These are phyloP conservation scores for Aquilaria malaccensis DNA, from an alignment of 345 rosid species.

Conservation along the genomic window DNA sequence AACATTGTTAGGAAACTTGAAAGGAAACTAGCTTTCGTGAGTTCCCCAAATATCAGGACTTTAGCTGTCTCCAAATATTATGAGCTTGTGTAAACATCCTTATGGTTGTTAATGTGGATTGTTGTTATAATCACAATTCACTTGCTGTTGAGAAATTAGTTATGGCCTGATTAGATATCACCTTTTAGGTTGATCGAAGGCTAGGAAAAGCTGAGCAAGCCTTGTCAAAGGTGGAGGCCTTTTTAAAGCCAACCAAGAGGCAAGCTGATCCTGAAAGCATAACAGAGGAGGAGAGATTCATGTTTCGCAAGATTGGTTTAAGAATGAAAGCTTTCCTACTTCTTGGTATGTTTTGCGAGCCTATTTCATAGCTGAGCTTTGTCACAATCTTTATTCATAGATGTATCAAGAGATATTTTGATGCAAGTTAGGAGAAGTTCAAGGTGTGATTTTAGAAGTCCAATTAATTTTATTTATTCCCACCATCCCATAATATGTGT, in stretches of 20 bases:
- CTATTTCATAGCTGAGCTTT: too few species aligned
- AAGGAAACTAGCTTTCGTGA: slow-evolving; percentile 63
- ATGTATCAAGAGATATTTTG: too few species aligned
- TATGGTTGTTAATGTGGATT: neutral
- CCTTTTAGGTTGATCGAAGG: slow-evolving; percentile 61
- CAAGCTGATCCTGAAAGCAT: slow-evolving; percentile 77
- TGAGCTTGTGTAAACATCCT: neutral
- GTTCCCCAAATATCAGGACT: slow-evolving; percentile 26
- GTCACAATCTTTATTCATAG: too few species aligned
- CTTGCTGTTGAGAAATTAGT: too few species aligned
- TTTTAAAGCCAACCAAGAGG: slow-evolving; percentile 52
- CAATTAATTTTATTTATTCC: too few species aligned
- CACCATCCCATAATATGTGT: too few species aligned
- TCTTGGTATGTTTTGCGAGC: slow-evolving; percentile 42
- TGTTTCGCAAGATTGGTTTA: slow-evolving; percentile 94
- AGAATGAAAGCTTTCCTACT: slow-evolving; percentile 95
- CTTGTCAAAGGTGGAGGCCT: slow-evolving; percentile 71
- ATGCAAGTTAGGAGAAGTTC: too few species aligned
- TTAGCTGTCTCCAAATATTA: neutral
- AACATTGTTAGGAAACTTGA: slow-evolving; percentile 64
- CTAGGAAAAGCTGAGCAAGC: slow-evolving; percentile 67
- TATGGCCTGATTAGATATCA: neutral
- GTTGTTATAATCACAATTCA: too few species aligned
- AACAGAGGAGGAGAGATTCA: slow-evolving; percentile 92
- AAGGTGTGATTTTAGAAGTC: too few species aligned